These are phyloP conservation scores for Fagopyrum esculentum DNA, from an alignment of 148 eudicot species.

Conservation along the genomic window DNA sequence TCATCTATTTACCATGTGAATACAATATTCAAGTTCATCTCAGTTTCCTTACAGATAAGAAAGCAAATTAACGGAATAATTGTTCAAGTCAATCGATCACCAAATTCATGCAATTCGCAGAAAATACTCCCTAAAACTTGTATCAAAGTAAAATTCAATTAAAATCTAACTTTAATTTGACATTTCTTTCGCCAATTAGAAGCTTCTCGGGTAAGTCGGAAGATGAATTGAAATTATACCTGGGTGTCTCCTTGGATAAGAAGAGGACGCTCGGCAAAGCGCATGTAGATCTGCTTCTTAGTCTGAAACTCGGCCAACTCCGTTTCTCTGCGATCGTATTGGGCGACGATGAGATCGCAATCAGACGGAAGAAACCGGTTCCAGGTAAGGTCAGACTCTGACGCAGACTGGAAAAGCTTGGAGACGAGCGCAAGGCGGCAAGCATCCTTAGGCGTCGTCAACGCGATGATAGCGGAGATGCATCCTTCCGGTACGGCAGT, in stretches of 20 bases:
- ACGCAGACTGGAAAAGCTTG: constrained; percentile 29
- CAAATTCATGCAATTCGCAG: background rate
- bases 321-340: constrained; percentile 19
- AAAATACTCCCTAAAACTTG: background rate
- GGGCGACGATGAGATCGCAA: constrained; percentile 29
- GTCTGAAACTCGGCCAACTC: constrained; percentile 13
- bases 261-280: constrained; percentile 35
- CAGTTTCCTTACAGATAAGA: background rate
- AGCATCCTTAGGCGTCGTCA: constrained; percentile 38
- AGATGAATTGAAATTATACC: constrained; percentile 24
- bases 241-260: constrained; percentile 41
- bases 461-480: constrained; percentile 26
- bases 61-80: background rate
- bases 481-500: constrained; percentile 39
- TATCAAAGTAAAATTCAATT: background rate
- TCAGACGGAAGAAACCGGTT: constrained; percentile 38
- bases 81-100: background rate
- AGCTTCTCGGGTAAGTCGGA: background rate
- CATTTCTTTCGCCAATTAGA: background rate
- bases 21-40: no score
- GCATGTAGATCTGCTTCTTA: constrained; percentile 39
- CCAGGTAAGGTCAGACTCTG: constrained; percentile 48
- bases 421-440: constrained; percentile 31
- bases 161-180: background rate
- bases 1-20: background rate